A percentile compares a stretch with the other conserved stretches of the same genome.
phyloP scores from a whole-genome alignment of 768 basidiomycete genomes.

The Brasilioporus rufonigricans region DNA sequence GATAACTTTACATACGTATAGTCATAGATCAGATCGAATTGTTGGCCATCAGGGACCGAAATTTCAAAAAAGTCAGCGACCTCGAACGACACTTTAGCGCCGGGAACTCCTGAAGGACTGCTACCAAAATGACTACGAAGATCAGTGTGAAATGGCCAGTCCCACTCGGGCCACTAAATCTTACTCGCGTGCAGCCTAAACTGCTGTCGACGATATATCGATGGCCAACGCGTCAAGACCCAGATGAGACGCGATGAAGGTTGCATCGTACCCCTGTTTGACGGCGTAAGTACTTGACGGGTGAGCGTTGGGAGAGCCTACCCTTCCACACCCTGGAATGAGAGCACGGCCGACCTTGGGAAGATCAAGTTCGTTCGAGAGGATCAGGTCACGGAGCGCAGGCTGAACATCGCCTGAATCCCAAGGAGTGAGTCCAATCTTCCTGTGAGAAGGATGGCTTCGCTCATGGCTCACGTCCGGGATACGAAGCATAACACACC shows the following conservation, averaged over 20 bases:
- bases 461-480: background rate
- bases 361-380: slow-evolving; percentile 42
- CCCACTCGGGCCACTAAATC: background rate
- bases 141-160: background rate
- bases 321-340: slow-evolving; percentile 59
- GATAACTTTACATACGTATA: slow-evolving; percentile 5
- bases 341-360: slow-evolving; percentile 45
- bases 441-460: slow-evolving; percentile 32
- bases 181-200: slow-evolving; percentile 22
- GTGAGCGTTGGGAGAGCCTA: background rate
- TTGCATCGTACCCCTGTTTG: slow-evolving; percentile 20
- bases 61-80: slow-evolving; percentile 18
- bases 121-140: background rate
- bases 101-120: background rate
- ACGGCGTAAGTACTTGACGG: background rate
- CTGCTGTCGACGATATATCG: slow-evolving; percentile 17
- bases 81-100: slow-evolving; percentile 17
- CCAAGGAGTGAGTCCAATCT: slow-evolving; percentile 58
- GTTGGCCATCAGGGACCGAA: slow-evolving; percentile 14
- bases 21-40: slow-evolving; percentile 19
- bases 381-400: slow-evolving; percentile 50
- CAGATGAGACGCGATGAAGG: slow-evolving; percentile 14
- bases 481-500: slow-evolving; percentile 1
- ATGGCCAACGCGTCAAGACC: slow-evolving; percentile 18
- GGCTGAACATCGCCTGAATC: slow-evolving; percentile 55